phyloP scores from a whole-genome alignment of 1,284 basidiomycete genomes.

The Boletus mariae region DNA sequence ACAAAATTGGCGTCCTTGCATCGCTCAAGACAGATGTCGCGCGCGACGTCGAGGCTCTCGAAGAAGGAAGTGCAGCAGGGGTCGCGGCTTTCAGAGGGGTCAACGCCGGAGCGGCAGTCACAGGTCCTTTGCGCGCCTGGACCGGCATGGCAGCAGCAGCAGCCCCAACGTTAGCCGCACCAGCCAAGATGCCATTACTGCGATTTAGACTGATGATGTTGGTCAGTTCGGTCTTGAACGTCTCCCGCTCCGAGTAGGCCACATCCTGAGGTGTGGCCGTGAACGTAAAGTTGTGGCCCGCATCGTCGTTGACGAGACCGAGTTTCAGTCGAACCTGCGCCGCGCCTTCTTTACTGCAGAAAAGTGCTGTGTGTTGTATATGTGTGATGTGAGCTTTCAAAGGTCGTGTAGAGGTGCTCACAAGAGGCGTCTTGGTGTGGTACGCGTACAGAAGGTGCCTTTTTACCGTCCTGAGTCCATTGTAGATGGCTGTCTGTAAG shows the following conservation, averaged over 20 bases:
- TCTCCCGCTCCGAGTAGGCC: constrained; percentile 66
- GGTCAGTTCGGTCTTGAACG: constrained; percentile 75
- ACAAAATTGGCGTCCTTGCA: constrained; percentile 50
- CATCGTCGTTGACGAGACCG: constrained; percentile 58
- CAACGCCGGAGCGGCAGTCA: constrained; percentile 25
- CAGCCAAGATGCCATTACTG: constrained; percentile 24
- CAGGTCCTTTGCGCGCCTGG: constrained; percentile 27
- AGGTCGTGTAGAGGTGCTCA: constrained; percentile 38
- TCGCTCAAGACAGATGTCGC: constrained; percentile 61
- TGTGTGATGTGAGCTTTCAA: neutral
- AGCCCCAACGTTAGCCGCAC: constrained; percentile 13
- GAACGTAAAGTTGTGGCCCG: constrained; percentile 79
- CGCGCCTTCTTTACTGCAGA: constrained; percentile 78
- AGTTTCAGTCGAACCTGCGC: constrained; percentile 74
- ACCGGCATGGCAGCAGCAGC: constrained; percentile 19
- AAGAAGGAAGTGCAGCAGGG: constrained; percentile 22
- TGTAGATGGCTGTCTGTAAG: constrained; percentile 63
- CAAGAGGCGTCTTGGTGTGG: constrained; percentile 57
- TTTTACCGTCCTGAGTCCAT: constrained; percentile 71
- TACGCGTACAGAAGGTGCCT: constrained; percentile 57
- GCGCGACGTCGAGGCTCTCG: constrained; percentile 47
- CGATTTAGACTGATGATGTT: constrained; percentile 71
- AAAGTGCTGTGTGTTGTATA: constrained; percentile 51
- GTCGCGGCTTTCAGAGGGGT: constrained; percentile 30
- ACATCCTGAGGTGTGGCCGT: constrained; percentile 52